Base-by-base conservation (phyloP, 257 asterid species). In the Schizonepeta tenuifolia region DNA sequence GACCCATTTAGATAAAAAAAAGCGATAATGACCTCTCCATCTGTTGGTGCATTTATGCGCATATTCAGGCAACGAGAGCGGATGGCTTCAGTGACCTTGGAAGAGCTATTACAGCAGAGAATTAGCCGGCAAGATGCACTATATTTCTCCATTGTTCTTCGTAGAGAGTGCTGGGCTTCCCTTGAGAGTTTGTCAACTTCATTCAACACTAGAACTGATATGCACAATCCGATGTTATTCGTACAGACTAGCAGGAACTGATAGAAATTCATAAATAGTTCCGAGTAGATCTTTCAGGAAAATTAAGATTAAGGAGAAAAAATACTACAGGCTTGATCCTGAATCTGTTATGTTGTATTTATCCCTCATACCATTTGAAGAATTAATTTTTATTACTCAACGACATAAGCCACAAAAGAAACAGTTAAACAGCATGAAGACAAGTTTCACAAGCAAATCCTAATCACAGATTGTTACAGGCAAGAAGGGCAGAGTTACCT, bases 121-220 rank as follows among this genome's bases (percentile, higher is more conserved):
- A 95, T 88, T 77, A 95, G 88, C 46, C 97, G 91, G 81, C 99
- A 95, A 33, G 96, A 92, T 26, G 93, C 74, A 84, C 99, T 95
- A 66, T 92, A 91, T 82, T 91, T 95, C 91, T 95, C 99, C 99
- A 95, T 95, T 76, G 98, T 95, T 82, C 98, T 90, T 74, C 98
- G 85, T 36, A 95, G 98, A 71, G 99, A 95, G 79, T 95, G 98
- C 20, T 95, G 99, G 73, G 98, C 99, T 88, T 95, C 99, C 82
- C 98, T 87, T 51, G 98, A 94, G 80, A 94, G 96, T 73, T 87
- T 94, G 86, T 95, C 98, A 62, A 95, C 99, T 82, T 95, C 99
- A 86, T 95, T 90, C 71, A 92, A 85, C 77, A 95, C 96, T 36
- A 95, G 83, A 35, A 95, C 99, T 95, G 87, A 72, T 53, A 75